Evolutionary conservation across 257 asterid genomes (phyloP).

Genomic region (Ophiorrhiza pumila): DNA sequence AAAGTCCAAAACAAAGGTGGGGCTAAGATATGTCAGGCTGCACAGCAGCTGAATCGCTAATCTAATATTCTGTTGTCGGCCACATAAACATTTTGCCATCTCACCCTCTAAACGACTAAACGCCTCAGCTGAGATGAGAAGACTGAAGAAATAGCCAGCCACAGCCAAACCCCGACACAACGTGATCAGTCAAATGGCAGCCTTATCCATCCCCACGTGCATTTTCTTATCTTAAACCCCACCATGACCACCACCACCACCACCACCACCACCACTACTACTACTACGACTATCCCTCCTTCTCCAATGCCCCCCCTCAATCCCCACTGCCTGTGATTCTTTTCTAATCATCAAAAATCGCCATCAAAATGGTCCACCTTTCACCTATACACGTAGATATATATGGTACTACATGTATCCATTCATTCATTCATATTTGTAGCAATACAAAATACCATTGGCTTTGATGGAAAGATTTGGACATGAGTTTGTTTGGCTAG

Average conservation of each 20-base stretch:
- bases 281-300: background rate
- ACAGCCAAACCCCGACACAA: conserved; percentile 35
- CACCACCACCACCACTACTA: background rate
- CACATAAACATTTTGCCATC: conserved; percentile 26
- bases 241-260: background rate
- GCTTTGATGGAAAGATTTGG: no score
- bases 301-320: background rate
- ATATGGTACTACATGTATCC: background rate
- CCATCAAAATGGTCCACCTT: conserved; percentile 17
- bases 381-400: background rate
- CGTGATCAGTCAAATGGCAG: conserved; percentile 47
- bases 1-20: conserved; percentile 20
- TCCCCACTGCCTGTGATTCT: conserved; percentile 2
- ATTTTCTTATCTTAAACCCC: conserved; percentile 26
- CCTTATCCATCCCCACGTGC: conserved; percentile 72
- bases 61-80: conserved; percentile 53
- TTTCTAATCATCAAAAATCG: conserved; percentile 20
- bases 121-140: background rate
- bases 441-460: background rate
- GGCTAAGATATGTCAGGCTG: conserved; percentile 25
- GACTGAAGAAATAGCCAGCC: background rate
- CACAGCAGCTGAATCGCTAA: conserved; percentile 24
- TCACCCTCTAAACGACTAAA: no score
- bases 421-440: background rate
- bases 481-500: no score